Evolutionary conservation across 257 asterid genomes (phyloP).

Genomic region (Plantago major): DNA sequence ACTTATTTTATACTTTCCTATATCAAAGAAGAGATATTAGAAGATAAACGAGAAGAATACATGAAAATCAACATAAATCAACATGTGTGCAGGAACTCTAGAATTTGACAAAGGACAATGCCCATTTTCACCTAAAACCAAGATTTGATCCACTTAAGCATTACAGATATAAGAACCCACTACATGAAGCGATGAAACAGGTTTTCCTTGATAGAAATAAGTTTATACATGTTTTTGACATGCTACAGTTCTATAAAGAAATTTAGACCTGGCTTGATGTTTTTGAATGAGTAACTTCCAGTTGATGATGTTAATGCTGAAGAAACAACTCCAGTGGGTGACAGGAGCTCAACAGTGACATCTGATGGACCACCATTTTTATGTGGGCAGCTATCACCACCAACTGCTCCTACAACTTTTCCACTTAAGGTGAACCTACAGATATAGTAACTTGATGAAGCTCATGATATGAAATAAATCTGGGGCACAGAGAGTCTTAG

Average conservation of each 20-base stretch:
- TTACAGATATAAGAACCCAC: slow-evolving; percentile 15
- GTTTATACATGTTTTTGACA: slow-evolving; percentile 4
- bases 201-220: slow-evolving; percentile 15
- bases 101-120: background rate
- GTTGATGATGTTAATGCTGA: slow-evolving; percentile 64
- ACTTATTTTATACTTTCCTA: slow-evolving; percentile 71
- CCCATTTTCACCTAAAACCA: slow-evolving; percentile 17
- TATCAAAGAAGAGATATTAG: slow-evolving; percentile 24
- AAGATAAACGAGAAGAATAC: background rate
- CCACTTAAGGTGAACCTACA: slow-evolving; percentile 79
- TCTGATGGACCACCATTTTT: slow-evolving; percentile 78
- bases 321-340: slow-evolving; percentile 64
- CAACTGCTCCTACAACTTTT: slow-evolving; percentile 75
- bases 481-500: slow-evolving; percentile 17
- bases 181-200: background rate
- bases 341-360: slow-evolving; percentile 71
- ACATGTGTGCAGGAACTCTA: background rate
- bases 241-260: slow-evolving; percentile 21
- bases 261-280: slow-evolving; percentile 68
- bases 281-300: slow-evolving; percentile 69
- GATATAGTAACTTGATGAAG: slow-evolving; percentile 26
- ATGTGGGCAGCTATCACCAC: slow-evolving; percentile 67
- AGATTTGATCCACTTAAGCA: slow-evolving; percentile 5
- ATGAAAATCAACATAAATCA: slow-evolving; percentile 9
- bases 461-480: slow-evolving; percentile 18